phyloP scores from a whole-genome alignment of 768 basidiomycete genomes.

The Psilocybe subaeruginosa region DNA sequence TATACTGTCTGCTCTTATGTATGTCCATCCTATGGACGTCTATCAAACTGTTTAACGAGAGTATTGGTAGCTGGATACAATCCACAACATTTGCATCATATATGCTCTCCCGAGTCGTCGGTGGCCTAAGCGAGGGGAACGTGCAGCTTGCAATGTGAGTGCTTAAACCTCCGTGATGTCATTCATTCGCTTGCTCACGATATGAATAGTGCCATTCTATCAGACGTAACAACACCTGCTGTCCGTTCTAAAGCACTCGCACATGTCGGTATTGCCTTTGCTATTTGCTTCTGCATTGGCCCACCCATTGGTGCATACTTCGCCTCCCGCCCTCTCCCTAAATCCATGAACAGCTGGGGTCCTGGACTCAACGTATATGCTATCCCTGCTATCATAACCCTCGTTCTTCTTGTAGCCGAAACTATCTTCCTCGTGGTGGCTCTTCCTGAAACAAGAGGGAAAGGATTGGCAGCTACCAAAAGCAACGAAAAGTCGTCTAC shows the following conservation, averaged over 20 bases:
- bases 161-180: background rate
- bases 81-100: conserved; percentile 92
- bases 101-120: conserved; percentile 87
- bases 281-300: conserved; percentile 91
- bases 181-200: background rate
- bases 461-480: conserved; percentile 26
- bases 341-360: conserved; percentile 55
- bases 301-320: conserved; percentile 97
- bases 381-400: conserved; percentile 82
- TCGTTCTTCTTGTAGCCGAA: conserved; percentile 77
- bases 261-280: conserved; percentile 94
- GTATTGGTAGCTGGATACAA: conserved; percentile 72
- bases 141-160: conserved; percentile 94
- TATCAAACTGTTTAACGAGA: background rate
- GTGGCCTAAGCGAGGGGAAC: conserved; percentile 95
- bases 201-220: conserved; percentile 79
- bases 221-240: conserved; percentile 82
- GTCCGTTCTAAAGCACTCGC: conserved; percentile 87
- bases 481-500: conserved; percentile 21
- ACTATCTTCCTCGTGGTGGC: conserved; percentile 74
- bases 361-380: conserved; percentile 87
- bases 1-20: conserved; percentile 87
- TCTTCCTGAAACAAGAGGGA: conserved; percentile 86
- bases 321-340: conserved; percentile 80
- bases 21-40: conserved; percentile 27